Conservation (phyloP, 495 filamentous ascomycete species). For the Penicillium cataractarum region DNA sequence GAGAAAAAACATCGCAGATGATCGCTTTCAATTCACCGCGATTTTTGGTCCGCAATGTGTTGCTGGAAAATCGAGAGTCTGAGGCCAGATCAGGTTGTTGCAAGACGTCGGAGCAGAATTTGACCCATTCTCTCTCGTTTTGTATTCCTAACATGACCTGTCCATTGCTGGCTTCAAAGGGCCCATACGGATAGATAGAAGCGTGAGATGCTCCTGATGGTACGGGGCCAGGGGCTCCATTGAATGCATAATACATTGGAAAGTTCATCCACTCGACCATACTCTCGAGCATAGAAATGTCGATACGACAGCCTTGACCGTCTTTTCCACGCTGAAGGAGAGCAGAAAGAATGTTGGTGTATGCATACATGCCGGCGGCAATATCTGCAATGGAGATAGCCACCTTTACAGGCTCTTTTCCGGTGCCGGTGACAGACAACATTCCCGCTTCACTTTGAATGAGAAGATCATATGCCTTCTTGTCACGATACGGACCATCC, state of each 20-base stretch:
- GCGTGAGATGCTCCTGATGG: slow-evolving; percentile 54
- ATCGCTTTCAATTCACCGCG: slow-evolving; percentile 37
- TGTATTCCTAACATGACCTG: slow-evolving; percentile 59
- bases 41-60: slow-evolving; percentile 38
- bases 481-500: slow-evolving; percentile 53
- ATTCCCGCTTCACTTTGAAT: slow-evolving; percentile 58
- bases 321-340: slow-evolving; percentile 49
- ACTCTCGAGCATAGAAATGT: slow-evolving; percentile 58
- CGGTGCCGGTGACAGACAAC: slow-evolving; percentile 53
- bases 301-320: slow-evolving; percentile 47
- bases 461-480: slow-evolving; percentile 60
- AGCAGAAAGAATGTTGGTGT: slow-evolving; percentile 53
- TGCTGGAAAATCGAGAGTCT: slow-evolving; percentile 42
- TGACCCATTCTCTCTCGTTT: slow-evolving; percentile 56
- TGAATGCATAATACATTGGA: slow-evolving; percentile 55
- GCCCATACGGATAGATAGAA: slow-evolving; percentile 56
- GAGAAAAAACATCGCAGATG: slow-evolving; percentile 35
- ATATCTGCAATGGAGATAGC: slow-evolving; percentile 59
- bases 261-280: slow-evolving; percentile 61
- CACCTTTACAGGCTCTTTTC: slow-evolving; percentile 51
- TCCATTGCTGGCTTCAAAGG: slow-evolving; percentile 50
- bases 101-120: slow-evolving; percentile 48
- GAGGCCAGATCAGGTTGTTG: slow-evolving; percentile 30
- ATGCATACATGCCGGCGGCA: slow-evolving; percentile 53
- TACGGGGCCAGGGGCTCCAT: slow-evolving; percentile 40